A percentile compares a stretch with the other conserved stretches of the same genome.
Evolutionary conservation across 176 grass and related monocot species (phyloP).

Genomic region (Avena sativa): DNA sequence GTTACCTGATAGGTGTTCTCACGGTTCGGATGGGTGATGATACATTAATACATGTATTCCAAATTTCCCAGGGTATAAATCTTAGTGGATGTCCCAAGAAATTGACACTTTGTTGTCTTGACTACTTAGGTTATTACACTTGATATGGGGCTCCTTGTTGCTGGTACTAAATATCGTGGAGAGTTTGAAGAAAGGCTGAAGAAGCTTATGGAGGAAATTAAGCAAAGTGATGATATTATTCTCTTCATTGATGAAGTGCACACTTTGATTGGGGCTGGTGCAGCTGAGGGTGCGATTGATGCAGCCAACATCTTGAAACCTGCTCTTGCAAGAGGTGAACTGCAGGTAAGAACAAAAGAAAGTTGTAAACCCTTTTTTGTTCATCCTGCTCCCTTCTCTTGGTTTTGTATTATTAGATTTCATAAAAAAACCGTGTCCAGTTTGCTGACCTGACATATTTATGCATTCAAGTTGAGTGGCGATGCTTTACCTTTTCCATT

Average conservation of each 20-base stretch:
- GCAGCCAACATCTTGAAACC: constrained; percentile 99
- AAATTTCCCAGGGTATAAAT: constrained; percentile 10
- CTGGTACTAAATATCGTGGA: constrained; percentile 98
- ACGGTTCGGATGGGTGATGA: neutral
- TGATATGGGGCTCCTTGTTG: constrained; percentile 99
- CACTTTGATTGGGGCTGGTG: constrained; percentile 97
- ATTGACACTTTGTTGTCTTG: constrained; percentile 16
- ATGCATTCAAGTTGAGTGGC: constrained; percentile 9
- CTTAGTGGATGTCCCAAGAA: constrained; percentile 18
- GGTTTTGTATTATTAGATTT: constrained; percentile 27
- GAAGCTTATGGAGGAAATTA: constrained; percentile 99
- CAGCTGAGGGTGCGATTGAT: constrained; percentile 98
- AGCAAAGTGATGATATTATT: constrained; percentile 97
- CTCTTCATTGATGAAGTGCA: constrained; percentile 99
- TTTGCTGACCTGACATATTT: neutral
- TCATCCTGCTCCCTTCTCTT: constrained; percentile 25
- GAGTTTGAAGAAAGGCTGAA: constrained; percentile 99
- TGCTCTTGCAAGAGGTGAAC: constrained; percentile 99
- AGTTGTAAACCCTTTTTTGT: neutral
- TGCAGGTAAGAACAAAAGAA: constrained; percentile 69
- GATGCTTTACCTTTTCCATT: neutral
- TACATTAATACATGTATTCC: neutral
- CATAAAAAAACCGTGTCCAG: neutral
- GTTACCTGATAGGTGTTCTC: neutral
- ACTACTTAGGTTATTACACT: constrained; percentile 89